phyloP scores from a whole-genome alignment of 495 filamentous ascomycete genomes.

The Amphirosellinia nigrospora region DNA sequence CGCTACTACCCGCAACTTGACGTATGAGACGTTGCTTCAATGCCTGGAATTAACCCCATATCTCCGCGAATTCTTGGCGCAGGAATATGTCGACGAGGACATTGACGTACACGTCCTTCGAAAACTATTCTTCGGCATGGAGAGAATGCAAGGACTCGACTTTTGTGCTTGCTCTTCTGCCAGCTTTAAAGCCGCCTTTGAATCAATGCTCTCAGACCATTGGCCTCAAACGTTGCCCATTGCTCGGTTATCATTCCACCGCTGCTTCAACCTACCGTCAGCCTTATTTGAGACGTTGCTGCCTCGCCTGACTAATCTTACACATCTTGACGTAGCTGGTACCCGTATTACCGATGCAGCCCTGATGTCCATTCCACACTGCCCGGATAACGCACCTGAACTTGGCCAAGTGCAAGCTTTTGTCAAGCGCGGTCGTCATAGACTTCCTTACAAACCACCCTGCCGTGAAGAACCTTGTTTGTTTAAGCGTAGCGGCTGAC shows the following conservation, averaged over 20 bases:
- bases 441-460: conserved; percentile 77
- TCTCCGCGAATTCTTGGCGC: conserved; percentile 79
- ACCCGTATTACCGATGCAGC: conserved; percentile 79
- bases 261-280: conserved; percentile 77
- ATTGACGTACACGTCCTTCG: conserved; percentile 69
- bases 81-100: conserved; percentile 86
- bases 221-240: conserved; percentile 63
- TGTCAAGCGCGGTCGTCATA: conserved; percentile 71
- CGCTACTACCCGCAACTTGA: conserved; percentile 79
- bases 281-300: conserved; percentile 72
- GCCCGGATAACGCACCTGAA: conserved; percentile 82
- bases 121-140: conserved; percentile 76
- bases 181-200: conserved; percentile 67
- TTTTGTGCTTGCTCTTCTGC: conserved; percentile 80
- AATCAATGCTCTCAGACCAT: conserved; percentile 43
- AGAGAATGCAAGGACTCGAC: conserved; percentile 73
- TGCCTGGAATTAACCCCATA: conserved; percentile 79
- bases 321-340: conserved; percentile 81
- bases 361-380: conserved; percentile 72
- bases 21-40: conserved; percentile 73
- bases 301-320: conserved; percentile 70
- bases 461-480: conserved; percentile 69
- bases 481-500: conserved; percentile 77
- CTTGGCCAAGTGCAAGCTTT: conserved; percentile 73
- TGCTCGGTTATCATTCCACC: conserved; percentile 77